Evolutionary conservation across 768 basidiomycete genomes (phyloP), one percentile per base, ranked within the genome.

Genomic region (Mycena vulgaris): DNA sequence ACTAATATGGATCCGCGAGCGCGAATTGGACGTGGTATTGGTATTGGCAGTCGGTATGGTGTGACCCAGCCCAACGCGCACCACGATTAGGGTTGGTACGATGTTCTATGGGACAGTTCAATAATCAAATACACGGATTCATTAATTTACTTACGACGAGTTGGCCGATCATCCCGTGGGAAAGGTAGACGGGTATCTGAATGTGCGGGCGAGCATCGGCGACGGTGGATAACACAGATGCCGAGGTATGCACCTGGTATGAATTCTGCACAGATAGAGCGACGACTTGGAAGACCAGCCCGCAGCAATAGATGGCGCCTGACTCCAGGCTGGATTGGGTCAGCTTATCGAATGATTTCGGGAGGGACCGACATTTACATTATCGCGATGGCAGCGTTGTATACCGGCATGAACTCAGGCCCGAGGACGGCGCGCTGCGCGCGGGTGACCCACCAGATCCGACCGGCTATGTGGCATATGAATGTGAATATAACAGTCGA

Each of bases 381-480:
- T 4, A 70, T 70, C 4, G 68, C 62, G 8, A 70, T 70, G 16
- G 63, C 68, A 33, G 68, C 49, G 33, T 53, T 47, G 33, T 70
- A 70, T 45, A 19, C 48, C 40, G 57, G 42, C 33, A 28, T 42
- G 9, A 59, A 65, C 0, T 47, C 49, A 1, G 25, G 5, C 19
- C 68, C 68, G 13, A 70, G 31, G 1, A 60, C 57, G 0, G 30
- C 57, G 21, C 63, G 63, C 33, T 64, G 62, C 8, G 9, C 19
- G 39, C 68, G 68, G 8, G 68, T 65, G 10, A 55, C 42, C 68
- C 68, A 70, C 68, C 63, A 65, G 16, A 70, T 70, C 13, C 68
- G 63, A 9, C 63, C 68, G 8, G 68, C 68, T 70, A 33, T 13
- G 35, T 14, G 5, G 5, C 8, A 28, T 19, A 49, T 39, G 11